Conservation (phyloP, 2,329 filamentous ascomycete genomes). For the Amauroascus niger region DNA sequence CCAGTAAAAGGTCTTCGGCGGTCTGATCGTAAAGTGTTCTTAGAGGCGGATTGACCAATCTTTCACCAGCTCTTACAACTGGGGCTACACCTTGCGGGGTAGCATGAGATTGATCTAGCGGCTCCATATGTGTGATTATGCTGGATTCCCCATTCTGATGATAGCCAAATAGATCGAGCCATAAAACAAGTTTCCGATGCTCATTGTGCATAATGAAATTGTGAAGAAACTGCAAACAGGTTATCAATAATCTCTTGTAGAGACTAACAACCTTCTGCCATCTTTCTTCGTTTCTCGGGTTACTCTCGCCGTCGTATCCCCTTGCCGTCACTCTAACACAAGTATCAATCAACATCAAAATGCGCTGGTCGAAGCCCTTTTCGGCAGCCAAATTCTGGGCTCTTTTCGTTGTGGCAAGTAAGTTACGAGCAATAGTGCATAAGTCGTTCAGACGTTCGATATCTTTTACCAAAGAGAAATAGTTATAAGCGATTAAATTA, state of each 20-base stretch:
- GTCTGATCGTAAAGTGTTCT: slow-evolving; percentile 37
- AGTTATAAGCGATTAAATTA: slow-evolving; percentile 52
- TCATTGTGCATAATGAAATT: slow-evolving; percentile 59
- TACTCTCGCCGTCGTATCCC: slow-evolving; percentile 55
- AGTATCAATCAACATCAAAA: slow-evolving; percentile 53
- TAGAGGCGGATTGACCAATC: slow-evolving; percentile 35
- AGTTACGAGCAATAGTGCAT: slow-evolving; percentile 52
- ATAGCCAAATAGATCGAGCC: slow-evolving; percentile 56
- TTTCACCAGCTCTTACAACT: slow-evolving; percentile 35
- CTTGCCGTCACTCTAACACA: slow-evolving; percentile 55
- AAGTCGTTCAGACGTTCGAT: slow-evolving; percentile 54
- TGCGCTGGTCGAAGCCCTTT: slow-evolving; percentile 50
- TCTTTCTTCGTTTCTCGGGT: slow-evolving; percentile 52
- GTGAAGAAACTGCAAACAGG: slow-evolving; percentile 56
- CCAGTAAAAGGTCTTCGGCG: slow-evolving; percentile 35
- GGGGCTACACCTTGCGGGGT: slow-evolving; percentile 34
- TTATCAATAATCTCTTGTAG: slow-evolving; percentile 57
- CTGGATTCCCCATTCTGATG: slow-evolving; percentile 40
- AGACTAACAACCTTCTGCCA: slow-evolving; percentile 57
- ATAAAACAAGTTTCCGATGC: slow-evolving; percentile 54
- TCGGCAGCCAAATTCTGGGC: slow-evolving; percentile 56
- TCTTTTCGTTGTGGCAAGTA: slow-evolving; percentile 50
- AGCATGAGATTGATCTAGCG: slow-evolving; percentile 30
- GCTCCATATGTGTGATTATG: slow-evolving; percentile 37
- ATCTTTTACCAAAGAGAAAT: slow-evolving; percentile 50